Evolutionary conservation across 108 stramenopile species (phyloP).

Genomic region (Cylindrotheca closterium): DNA sequence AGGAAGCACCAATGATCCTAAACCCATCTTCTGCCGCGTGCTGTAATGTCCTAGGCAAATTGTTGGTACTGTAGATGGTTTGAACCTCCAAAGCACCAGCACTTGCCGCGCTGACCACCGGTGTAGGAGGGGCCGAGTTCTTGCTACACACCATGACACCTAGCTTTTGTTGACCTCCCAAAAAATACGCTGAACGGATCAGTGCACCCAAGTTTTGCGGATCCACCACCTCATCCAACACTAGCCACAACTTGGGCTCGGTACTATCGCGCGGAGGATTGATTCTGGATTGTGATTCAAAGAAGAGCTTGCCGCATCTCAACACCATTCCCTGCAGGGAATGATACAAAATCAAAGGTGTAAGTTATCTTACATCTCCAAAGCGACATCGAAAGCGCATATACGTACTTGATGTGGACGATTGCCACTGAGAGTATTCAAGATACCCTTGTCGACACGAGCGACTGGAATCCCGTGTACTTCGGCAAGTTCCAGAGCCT

Average conservation of each 20-base stretch:
- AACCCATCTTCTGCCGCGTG: constrained; percentile 83
- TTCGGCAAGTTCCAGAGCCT: constrained; percentile 59
- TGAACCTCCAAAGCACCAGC: constrained; percentile 85
- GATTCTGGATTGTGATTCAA: constrained; percentile 52
- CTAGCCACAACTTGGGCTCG: constrained; percentile 65
- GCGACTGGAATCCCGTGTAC: constrained; percentile 53
- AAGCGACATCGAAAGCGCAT: neutral
- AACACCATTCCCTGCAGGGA: constrained; percentile 66
- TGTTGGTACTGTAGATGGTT: constrained; percentile 69
- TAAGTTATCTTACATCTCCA: neutral
- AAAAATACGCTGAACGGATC: constrained; percentile 78
- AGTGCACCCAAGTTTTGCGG: constrained; percentile 91
- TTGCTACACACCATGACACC: constrained; percentile 82
- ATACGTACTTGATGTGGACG: constrained; percentile 82
- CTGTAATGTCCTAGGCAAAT: constrained; percentile 80
- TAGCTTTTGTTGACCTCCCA: constrained; percentile 49
- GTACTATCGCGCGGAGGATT: constrained; percentile 27
- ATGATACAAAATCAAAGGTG: neutral
- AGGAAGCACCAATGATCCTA: constrained; percentile 84
- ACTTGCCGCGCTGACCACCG: constrained; percentile 81
- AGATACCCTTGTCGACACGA: constrained; percentile 78
- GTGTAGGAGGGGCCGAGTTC: constrained; percentile 84
- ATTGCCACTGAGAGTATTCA: constrained; percentile 83
- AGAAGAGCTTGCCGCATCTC: constrained; percentile 69
- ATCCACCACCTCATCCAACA: constrained; percentile 91